phyloP scores from a whole-genome alignment of 331 rosid genomes.

The Rosa hybrid region DNA sequence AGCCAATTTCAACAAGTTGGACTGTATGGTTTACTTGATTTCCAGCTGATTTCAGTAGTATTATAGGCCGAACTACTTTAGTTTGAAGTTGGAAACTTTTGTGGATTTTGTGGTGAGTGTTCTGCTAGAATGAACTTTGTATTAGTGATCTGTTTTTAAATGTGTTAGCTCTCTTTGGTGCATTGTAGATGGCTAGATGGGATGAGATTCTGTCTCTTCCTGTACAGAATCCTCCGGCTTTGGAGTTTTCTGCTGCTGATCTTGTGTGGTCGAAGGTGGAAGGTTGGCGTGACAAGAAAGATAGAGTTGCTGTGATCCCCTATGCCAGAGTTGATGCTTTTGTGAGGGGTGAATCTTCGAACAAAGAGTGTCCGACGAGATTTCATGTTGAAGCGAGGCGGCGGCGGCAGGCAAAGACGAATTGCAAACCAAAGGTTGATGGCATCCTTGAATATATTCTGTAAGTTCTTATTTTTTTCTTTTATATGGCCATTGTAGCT shows the following conservation, averaged over 20 bases:
- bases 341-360: slow-evolving; percentile 81
- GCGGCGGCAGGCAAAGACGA: slow-evolving; percentile 44
- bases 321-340: slow-evolving; percentile 90
- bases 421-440: slow-evolving; percentile 84
- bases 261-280: slow-evolving; percentile 90
- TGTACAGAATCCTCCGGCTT: slow-evolving; percentile 82
- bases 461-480: slow-evolving; percentile 45
- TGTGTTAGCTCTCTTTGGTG: not conserved
- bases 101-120: not conserved
- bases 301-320: slow-evolving; percentile 84
- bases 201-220: slow-evolving; percentile 92
- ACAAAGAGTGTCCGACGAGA: slow-evolving; percentile 82
- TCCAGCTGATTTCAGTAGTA: not conserved
- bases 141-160: not conserved
- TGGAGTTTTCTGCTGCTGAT: slow-evolving; percentile 74
- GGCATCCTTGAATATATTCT: slow-evolving; percentile 86
- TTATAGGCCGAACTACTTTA: not conserved
- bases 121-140: not conserved
- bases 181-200: slow-evolving; percentile 83
- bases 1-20: no score
- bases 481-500: slow-evolving; percentile 4
- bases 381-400: slow-evolving; percentile 96
- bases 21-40: no score
- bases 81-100: not conserved
- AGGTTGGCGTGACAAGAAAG: slow-evolving; percentile 87